Base-by-base conservation (phyloP, 208 protist species). In the Leishmania tarentolae region DNA sequence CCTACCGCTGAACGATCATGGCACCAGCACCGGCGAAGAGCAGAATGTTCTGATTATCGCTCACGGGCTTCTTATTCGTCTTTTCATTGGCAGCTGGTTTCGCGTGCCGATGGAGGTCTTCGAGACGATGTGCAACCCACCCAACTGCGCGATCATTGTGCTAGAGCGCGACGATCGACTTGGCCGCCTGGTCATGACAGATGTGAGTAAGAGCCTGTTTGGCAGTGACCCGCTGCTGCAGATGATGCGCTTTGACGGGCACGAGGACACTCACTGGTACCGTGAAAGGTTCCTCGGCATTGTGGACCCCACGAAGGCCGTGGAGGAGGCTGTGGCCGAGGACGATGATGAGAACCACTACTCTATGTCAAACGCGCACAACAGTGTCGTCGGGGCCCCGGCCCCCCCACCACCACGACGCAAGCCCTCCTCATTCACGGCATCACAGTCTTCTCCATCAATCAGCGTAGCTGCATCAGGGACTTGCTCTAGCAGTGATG, bases 71-170 rank as follows among this genome's bases (percentile, higher is more conserved):
- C 82, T 96, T 15, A 93, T 98, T 47, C 91, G 95, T 37, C 84
- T 96, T 42, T 97, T 98, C 74, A 88, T 98, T 78, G 91, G 85
- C 8, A 88, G 92, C 24, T 98, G 95, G 94, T 97, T 95, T 65
- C 79, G 83, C 24, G 86, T 97, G 40, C 91, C 93, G 76, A 91
- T 96, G 87, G 90, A 96, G 75, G 89, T 94, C 40, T 94, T 95
- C 78, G 94, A 98, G 78, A 95, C 91, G 59, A 95, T 98, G 95
- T 80, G 79, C 52, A 98, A 98, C 86, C 95, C 95, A 21, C 93
- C 93, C 6, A 98, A 98, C 84, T 97, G 95, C 82, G 76, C 87
- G 56, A 96, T 98, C 74, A 88, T 93, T 24, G 90, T 97, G 46
- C 86, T 98, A 7, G 88, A 97, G 84, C 85, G 93, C 53, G 75